phyloP scores from a whole-genome alignment of 352 stramenopile genomes.

The Phytophthora agathidicida region DNA sequence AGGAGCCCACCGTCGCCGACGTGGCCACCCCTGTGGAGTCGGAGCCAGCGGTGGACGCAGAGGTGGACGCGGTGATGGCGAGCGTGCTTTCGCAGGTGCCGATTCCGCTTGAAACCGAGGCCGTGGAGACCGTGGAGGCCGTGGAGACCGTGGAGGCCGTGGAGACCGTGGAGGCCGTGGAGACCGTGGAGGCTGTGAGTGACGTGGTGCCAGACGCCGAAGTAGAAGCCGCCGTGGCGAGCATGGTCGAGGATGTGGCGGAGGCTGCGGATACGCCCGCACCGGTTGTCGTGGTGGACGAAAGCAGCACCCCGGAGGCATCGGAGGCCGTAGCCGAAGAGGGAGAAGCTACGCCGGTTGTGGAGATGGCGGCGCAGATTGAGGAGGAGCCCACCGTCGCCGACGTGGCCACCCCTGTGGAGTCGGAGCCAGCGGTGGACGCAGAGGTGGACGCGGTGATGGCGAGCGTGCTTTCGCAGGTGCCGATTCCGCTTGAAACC shows the following conservation, averaged over 20 bases:
- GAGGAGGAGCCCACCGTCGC: too few species aligned
- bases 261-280: too few species aligned
- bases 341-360: not conserved
- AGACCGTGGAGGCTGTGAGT: not conserved
- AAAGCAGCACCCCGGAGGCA: not conserved
- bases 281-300: not conserved
- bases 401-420: too few species aligned
- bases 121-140: not conserved
- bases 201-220: not conserved
- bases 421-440: not conserved
- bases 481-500: not conserved
- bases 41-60: not conserved
- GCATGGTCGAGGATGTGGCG: not conserved
- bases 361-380: too few species aligned
- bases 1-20: too few species aligned
- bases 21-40: too few species aligned
- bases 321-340: too few species aligned
- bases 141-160: not conserved
- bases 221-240: too few species aligned
- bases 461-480: not conserved
- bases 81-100: not conserved
- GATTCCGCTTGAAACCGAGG: not conserved
- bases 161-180: not conserved
- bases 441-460: slow-evolving; percentile 6
- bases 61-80: slow-evolving; percentile 5